Evolutionary conservation across 1,139 yeast species (phyloP).

Genomic region (Saccharomyces pastorianus): DNA sequence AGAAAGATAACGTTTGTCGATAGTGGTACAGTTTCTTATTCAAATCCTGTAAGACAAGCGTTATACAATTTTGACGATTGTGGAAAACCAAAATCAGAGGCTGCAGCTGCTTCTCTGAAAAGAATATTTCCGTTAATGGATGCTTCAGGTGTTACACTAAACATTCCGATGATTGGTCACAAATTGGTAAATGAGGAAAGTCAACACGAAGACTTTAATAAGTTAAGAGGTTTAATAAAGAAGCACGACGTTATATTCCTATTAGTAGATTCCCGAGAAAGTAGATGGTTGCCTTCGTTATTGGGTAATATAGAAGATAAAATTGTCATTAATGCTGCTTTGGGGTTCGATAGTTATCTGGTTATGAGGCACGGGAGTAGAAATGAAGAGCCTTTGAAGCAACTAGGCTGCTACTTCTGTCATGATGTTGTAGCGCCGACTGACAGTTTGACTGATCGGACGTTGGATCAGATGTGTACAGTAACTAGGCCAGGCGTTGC

Average conservation of each 20-base stretch:
- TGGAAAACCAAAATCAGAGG: slow-evolving; percentile 62
- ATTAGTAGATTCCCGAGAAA: slow-evolving; percentile 88
- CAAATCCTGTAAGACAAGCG: slow-evolving; percentile 94
- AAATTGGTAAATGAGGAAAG: slow-evolving; percentile 49
- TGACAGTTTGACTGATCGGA: slow-evolving; percentile 74
- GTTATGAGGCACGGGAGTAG: slow-evolving; percentile 83
- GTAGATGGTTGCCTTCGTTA: slow-evolving; percentile 92
- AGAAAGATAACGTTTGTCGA: slow-evolving; percentile 79
- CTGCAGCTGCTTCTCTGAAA: slow-evolving; percentile 67
- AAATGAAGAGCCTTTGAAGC: slow-evolving; percentile 17
- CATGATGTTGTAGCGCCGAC: slow-evolving; percentile 92
- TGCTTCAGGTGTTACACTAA: slow-evolving; percentile 53
- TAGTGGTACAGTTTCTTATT: slow-evolving; percentile 77
- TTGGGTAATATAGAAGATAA: slow-evolving; percentile 60
- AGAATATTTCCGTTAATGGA: slow-evolving; percentile 72
- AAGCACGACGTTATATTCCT: slow-evolving; percentile 70
- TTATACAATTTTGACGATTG: slow-evolving; percentile 67
- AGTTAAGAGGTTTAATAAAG: slow-evolving; percentile 46
- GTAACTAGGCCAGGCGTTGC: slow-evolving; percentile 97
- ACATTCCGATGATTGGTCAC: slow-evolving; percentile 96
- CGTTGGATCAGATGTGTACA: slow-evolving; percentile 96
- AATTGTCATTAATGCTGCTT: slow-evolving; percentile 79
- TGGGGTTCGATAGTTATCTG: slow-evolving; percentile 87
- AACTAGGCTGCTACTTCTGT: slow-evolving; percentile 90
- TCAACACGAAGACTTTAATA: slow-evolving; percentile 45